Percentiles rank a stretch among this genome's conserved stretches.
Evolutionary conservation across 228 moss, liverwort and hornwort species (phyloP).

Genomic region (Sphagnum magellanicum): DNA sequence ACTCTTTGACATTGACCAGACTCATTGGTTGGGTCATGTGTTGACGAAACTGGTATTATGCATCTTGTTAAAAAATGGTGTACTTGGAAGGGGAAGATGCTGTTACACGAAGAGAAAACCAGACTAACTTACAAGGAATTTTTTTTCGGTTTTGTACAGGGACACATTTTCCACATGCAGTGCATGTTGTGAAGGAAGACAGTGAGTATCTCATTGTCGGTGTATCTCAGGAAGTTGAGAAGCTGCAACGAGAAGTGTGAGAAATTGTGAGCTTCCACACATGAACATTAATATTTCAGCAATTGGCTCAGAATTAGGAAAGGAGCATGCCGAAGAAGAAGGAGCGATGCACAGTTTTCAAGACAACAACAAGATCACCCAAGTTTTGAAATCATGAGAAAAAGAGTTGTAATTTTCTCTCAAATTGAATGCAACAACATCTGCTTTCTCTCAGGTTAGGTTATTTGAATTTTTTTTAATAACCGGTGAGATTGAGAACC

Average conservation of each 20-base stretch:
- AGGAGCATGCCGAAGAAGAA: neutral
- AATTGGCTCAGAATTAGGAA: neutral
- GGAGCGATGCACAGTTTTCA: neutral
- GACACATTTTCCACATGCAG: conserved; percentile 19
- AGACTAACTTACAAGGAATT: neutral
- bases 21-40: too few relatives aligned
- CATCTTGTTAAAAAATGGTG: neutral
- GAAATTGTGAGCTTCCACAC: neutral
- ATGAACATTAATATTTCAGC: neutral
- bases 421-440: neutral
- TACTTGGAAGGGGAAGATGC: neutral
- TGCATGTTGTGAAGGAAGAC: conserved; percentile 16
- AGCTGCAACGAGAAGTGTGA: neutral
- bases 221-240: neutral
- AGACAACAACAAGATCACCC: neutral
- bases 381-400: neutral
- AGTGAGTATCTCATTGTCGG: conserved; percentile 13
- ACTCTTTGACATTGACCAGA: too few relatives aligned
- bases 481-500: too few relatives aligned
- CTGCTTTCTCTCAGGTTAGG: neutral
- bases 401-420: neutral
- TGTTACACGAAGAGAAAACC: neutral
- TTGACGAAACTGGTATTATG: neutral
- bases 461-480: too few relatives aligned
- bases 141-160: conserved; percentile 8